Conservation (phyloP, 2,329 filamentous ascomycete genomes). For the Exophiala viscosa region DNA sequence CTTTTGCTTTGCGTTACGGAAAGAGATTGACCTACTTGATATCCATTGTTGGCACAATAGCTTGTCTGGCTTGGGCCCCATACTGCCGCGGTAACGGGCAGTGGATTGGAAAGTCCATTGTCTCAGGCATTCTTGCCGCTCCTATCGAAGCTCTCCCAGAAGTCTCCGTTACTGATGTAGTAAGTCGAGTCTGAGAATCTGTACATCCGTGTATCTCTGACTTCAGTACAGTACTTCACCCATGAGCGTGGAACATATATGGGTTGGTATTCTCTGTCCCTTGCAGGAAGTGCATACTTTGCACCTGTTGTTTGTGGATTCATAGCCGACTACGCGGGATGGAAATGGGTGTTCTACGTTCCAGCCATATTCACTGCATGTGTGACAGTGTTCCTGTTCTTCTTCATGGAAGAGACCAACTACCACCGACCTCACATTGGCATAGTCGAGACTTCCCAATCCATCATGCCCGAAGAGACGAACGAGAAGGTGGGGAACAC, state of each 20-base stretch:
- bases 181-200: background rate
- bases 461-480: background rate
- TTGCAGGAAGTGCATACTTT: constrained; percentile 6
- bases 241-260: constrained; percentile 24
- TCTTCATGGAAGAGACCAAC: constrained; percentile 52
- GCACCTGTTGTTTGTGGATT: constrained; percentile 36
- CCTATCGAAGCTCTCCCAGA: constrained; percentile 49
- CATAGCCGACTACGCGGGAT: constrained; percentile 15
- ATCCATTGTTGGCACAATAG: constrained; percentile 30
- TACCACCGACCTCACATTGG: constrained; percentile 31
- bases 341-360: constrained; percentile 47
- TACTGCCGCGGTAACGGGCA: constrained; percentile 43
- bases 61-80: constrained; percentile 43
- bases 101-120: constrained; percentile 46
- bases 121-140: constrained; percentile 47
- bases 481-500: background rate
- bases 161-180: constrained; percentile 42
- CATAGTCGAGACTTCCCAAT: background rate
- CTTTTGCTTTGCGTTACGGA: constrained; percentile 42
- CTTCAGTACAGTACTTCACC: background rate
- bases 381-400: constrained; percentile 48
- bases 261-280: constrained; percentile 7
- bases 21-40: constrained; percentile 24
- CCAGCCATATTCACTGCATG: constrained; percentile 49
- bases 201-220: background rate